These are phyloP conservation scores for Globisporangium takayamanum DNA, from an alignment of 352 stramenopile genomes.

Conservation along the genomic window DNA sequence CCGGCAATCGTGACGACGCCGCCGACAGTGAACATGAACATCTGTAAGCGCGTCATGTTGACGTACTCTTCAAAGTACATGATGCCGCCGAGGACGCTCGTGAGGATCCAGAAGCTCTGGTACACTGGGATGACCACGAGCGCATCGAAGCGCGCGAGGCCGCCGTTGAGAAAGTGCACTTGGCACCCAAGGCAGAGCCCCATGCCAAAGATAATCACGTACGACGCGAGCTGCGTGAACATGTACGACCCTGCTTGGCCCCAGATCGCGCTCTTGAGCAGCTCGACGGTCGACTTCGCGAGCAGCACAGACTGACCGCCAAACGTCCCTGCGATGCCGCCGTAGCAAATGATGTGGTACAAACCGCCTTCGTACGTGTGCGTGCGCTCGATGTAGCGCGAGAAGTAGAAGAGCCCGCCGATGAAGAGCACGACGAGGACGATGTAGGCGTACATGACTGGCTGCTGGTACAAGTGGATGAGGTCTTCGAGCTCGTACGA, in stretches of 20 bases:
- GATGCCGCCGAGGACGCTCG: constrained; percentile 85
- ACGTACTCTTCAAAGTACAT: constrained; percentile 92
- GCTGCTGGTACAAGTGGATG: constrained; percentile 72
- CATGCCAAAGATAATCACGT: constrained; percentile 71
- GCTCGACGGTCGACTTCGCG: constrained; percentile 85
- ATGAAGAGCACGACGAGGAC: constrained; percentile 68
- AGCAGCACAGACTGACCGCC: constrained; percentile 86
- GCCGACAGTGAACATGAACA: constrained; percentile 77
- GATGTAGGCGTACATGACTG: constrained; percentile 82
- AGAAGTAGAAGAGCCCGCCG: constrained; percentile 45
- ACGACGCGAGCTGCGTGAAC: constrained; percentile 72
- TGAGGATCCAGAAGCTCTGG: constrained; percentile 89
- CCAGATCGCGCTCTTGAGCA: constrained; percentile 89
- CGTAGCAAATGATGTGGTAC: constrained; percentile 86
- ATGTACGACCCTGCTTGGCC: constrained; percentile 65
- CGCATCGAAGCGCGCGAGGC: constrained; percentile 83
- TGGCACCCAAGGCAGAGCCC: constrained; percentile 69
- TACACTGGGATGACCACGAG: constrained; percentile 89
- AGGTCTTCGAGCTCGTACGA: constrained; percentile 85
- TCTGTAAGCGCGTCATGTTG: constrained; percentile 69
- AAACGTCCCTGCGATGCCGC: constrained; percentile 83
- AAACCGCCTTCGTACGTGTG: constrained; percentile 60
- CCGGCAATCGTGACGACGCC: constrained; percentile 69
- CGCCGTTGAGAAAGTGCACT: constrained; percentile 86
- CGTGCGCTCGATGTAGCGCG: constrained; percentile 67